Base-by-base conservation (phyloP, 2,329 filamentous ascomycete genomes). In the Colletotrichum lupini region DNA sequence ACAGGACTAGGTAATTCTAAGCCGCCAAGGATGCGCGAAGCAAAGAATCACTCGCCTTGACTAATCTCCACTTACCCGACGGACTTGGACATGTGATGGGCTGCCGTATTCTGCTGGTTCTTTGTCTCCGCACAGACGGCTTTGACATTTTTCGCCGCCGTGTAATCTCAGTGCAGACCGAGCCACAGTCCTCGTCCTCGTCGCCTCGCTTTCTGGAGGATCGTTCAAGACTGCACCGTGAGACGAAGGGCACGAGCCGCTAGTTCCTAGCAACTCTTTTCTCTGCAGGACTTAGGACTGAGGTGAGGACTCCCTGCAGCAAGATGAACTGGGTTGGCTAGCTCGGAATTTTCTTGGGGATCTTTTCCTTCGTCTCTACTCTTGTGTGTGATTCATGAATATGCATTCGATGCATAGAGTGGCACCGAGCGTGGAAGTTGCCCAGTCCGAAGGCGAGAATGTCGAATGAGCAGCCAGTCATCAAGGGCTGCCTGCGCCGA, bases 101-200 rank as follows among this genome's bases (percentile, higher is more conserved):
- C 19, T 52, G 30, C 16, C 46, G 46, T 22, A 35, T n/a, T 24
- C 66, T 60, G 32, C 46, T 32, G 52, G 28, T 14, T 37, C 28
- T 37, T 55, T 28, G 61, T 37, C 14, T 19, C 46, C 46, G 68
- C 71, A 73, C 71, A 68, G 71, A 65, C 71, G 24, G 67, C 55
- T 60, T 22, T 73, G 67, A 66, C 61, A 71, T 70, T 67, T 61
- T 61, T 73, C 61, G 71, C 32, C 46, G 61, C 56, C 61, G 30
- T 61, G 71, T 37, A 61, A 66, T 61, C 35, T 73, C 61, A 67
- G 71, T 30, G 60, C 30, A 71, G 67, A 19, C 67, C 71, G 71
- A 73, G 71, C 67, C 57, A 64, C 60, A 19, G n/a, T 28, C 32
- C 32, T 30, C 24, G 58, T n/a, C 37, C 37, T 19, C 37, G 16